These are phyloP conservation scores for Candida succiphila DNA, from an alignment of 805 yeast species.

Conservation along the genomic window DNA sequence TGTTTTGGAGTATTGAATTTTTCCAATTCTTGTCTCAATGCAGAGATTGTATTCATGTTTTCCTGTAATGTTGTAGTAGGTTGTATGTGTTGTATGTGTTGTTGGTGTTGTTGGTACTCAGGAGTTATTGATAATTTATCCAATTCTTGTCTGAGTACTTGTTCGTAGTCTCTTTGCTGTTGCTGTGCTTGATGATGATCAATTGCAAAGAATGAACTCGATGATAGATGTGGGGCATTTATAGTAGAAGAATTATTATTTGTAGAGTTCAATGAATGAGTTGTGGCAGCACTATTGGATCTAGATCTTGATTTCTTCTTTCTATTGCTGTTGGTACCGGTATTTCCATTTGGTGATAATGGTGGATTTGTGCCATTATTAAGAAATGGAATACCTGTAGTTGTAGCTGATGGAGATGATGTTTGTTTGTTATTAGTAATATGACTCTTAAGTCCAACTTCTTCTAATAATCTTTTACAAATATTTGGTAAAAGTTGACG, in stretches of 20 bases:
- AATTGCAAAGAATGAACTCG: not conserved
- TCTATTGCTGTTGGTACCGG: not conserved
- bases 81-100: too few relatives aligned
- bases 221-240: too few relatives aligned
- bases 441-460: slow-evolving; percentile 55
- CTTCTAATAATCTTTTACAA: slow-evolving; percentile 82
- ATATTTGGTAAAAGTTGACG: slow-evolving; percentile 47
- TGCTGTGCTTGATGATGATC: slow-evolving; percentile 2
- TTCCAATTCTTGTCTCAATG: too few relatives aligned
- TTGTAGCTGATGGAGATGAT: too few relatives aligned
- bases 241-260: too few relatives aligned
- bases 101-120: too few relatives aligned
- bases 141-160: slow-evolving; percentile 13
- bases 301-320: slow-evolving; percentile 17
- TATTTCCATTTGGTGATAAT: not conserved
- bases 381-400: too few relatives aligned
- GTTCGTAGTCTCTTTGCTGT: slow-evolving; percentile 17
- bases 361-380: slow-evolving; percentile 7
- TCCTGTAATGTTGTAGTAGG: too few relatives aligned
- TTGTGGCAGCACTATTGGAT: slow-evolving; percentile 16
- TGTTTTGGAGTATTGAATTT: too few relatives aligned
- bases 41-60: too few relatives aligned
- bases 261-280: too few relatives aligned
- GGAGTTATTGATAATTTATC: slow-evolving; percentile 1
- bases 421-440: too few relatives aligned